These are phyloP conservation scores for Fusarium sp. DNA, from an alignment of 2,329 filamentous ascomycete species.

Conservation along the genomic window DNA sequence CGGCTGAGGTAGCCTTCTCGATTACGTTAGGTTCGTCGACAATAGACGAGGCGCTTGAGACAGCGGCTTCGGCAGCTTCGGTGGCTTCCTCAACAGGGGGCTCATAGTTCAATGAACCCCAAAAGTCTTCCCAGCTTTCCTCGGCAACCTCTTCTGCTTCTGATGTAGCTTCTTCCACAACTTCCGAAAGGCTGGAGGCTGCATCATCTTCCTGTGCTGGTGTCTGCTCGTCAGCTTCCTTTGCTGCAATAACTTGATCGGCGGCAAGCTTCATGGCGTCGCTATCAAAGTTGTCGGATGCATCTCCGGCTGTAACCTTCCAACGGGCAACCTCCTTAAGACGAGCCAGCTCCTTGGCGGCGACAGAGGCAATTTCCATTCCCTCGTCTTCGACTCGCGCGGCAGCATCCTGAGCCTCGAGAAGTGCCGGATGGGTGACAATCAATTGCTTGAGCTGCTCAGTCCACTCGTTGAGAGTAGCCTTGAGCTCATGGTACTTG, in stretches of 20 bases:
- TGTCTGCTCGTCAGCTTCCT: conserved; percentile 34
- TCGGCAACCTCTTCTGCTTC: conserved; percentile 25
- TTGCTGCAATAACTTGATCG: conserved; percentile 49
- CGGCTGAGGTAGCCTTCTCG: conserved; percentile 26
- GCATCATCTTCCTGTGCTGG: conserved; percentile 45
- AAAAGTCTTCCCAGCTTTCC: conserved; percentile 36
- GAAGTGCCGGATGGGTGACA: conserved; percentile 76
- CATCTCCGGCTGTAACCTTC: conserved; percentile 82
- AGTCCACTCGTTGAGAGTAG: conserved; percentile 85
- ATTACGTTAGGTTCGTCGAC: conserved; percentile 26
- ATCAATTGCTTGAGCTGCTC: conserved; percentile 82
- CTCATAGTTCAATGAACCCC: conserved; percentile 35
- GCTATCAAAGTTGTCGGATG: conserved; percentile 81
- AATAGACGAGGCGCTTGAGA: conserved; percentile 20
- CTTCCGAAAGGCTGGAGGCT: conserved; percentile 24
- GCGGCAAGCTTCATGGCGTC: conserved; percentile 70
- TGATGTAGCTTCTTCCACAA: conserved; percentile 25
- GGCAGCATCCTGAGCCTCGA: conserved; percentile 73
- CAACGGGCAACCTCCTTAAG: conserved; percentile 86
- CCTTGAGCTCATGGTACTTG: conserved; percentile 90
- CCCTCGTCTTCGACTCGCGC: conserved; percentile 79
- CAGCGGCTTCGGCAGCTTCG: conserved; percentile 11
- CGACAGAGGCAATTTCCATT: conserved; percentile 81
- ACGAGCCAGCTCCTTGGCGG: conserved; percentile 81
- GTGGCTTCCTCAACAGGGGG: conserved; percentile 18